phyloP scores from a whole-genome alignment of 1,139 yeast genomes.

The Geotrichum reessii region DNA sequence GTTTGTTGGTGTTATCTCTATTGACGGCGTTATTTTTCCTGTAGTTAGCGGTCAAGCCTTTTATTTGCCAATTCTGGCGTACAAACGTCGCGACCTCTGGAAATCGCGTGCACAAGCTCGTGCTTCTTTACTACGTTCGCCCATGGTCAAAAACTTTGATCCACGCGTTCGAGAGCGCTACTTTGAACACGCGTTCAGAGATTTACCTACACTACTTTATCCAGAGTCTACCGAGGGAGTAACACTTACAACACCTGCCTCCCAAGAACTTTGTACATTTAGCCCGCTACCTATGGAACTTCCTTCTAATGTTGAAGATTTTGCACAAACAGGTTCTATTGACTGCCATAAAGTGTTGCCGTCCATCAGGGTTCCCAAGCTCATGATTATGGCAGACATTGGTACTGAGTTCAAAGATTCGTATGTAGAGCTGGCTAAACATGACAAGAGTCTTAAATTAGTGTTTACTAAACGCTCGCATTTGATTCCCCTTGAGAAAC shows the following conservation, averaged over 20 bases:
- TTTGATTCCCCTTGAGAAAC: slow-evolving; percentile 10
- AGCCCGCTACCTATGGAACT: slow-evolving; percentile 8
- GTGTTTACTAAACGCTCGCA: slow-evolving; percentile 3
- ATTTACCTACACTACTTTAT: slow-evolving; percentile 17
- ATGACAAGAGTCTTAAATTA: neutral
- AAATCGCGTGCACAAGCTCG: slow-evolving; percentile 14
- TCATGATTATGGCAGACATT: slow-evolving; percentile 11
- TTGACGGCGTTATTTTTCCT: slow-evolving; percentile 19
- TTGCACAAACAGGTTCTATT: neutral
- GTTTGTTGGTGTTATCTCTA: slow-evolving; percentile 17
- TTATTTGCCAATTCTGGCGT: slow-evolving; percentile 3
- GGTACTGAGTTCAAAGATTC: neutral
- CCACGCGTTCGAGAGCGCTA: slow-evolving; percentile 15
- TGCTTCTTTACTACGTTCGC: slow-evolving; percentile 2
- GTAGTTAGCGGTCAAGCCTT: neutral
- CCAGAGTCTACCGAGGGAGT: slow-evolving; percentile 18
- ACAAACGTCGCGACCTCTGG: slow-evolving; percentile 20
- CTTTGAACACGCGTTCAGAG: slow-evolving; percentile 18
- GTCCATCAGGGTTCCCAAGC: slow-evolving; percentile 7
- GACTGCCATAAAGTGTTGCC: neutral
- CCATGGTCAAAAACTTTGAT: slow-evolving; percentile 16
- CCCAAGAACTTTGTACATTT: slow-evolving; percentile 17
- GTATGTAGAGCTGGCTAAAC: neutral
- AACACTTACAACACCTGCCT: slow-evolving; percentile 18
- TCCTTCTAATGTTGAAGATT: slow-evolving; percentile 4